A percentile compares a stretch with the other conserved stretches of the same genome.
These are phyloP conservation scores for Saccharomycopsis sp. DNA, from an alignment of 805 yeast genomes.

Conservation along the genomic window DNA sequence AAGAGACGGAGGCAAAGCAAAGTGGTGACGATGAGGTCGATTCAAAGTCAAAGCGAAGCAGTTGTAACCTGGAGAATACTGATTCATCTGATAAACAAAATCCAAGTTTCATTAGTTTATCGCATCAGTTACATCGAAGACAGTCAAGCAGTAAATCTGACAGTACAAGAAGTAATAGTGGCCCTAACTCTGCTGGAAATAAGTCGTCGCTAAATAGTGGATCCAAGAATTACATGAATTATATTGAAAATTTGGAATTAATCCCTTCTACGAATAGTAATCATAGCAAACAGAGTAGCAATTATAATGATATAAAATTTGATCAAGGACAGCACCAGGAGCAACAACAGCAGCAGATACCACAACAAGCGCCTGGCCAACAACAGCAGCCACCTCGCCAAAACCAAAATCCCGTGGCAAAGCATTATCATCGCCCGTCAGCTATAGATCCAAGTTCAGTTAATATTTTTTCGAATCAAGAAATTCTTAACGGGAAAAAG, in stretches of 20 bases:
- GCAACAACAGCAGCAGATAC: background rate
- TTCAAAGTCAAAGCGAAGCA: background rate
- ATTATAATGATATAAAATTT: background rate
- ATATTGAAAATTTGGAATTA: constrained; percentile 10
- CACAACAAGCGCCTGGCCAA: background rate
- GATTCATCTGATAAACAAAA: constrained; percentile 1
- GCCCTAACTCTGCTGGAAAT: background rate
- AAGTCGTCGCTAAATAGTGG: background rate
- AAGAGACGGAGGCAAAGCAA: background rate
- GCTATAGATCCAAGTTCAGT: constrained; percentile 9
- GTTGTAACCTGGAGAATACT: background rate
- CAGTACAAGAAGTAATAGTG: background rate
- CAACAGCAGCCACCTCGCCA: background rate
- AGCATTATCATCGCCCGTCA: background rate
- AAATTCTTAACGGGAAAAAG: constrained; percentile 10
- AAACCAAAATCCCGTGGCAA: background rate
- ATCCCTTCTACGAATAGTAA: constrained; percentile 1
- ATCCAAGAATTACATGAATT: constrained; percentile 5
- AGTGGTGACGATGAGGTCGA: background rate
- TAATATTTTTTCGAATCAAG: constrained; percentile 16
- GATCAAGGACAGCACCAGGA: background rate
- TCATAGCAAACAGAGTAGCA: constrained; percentile 5
- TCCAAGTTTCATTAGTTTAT: constrained; percentile 16
- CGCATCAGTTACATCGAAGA: constrained; percentile 3
- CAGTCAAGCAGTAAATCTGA: background rate